These are phyloP conservation scores for Yamadazyma blattariae DNA, from an alignment of 1,139 yeast species.

Conservation along the genomic window DNA sequence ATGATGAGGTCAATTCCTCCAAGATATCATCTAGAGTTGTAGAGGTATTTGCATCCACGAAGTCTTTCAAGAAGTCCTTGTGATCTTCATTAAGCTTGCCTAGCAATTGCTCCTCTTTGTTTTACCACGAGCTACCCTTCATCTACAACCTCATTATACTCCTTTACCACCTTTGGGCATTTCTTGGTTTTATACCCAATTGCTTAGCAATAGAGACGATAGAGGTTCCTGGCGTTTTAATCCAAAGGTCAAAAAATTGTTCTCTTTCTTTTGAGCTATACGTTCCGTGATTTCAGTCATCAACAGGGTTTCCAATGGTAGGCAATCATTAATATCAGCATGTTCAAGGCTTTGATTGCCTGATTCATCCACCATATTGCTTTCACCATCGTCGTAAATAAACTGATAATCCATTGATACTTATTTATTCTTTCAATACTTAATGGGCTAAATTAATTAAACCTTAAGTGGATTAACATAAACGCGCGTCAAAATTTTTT, in stretches of 20 bases:
- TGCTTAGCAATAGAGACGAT: constrained; percentile 8
- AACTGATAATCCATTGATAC: constrained; percentile 5
- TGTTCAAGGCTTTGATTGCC: constrained; percentile 8
- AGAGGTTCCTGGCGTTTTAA: constrained; percentile 9
- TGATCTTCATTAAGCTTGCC: constrained; percentile 9
- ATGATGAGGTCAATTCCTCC: constrained; percentile 1
- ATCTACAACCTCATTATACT: constrained; percentile 8
- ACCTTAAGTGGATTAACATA: too few species aligned
- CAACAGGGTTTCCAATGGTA: constrained; percentile 2
- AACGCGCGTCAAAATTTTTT: too few species aligned
- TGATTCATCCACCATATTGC: constrained; percentile 8
- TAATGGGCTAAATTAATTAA: too few species aligned
- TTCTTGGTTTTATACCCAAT: constrained; percentile 8
- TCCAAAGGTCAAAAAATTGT: constrained; percentile 10
- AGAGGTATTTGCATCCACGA: constrained; percentile 9
- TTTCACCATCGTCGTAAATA: constrained; percentile 8
- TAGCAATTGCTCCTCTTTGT: constrained; percentile 7
- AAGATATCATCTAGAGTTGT: constrained; percentile 9
- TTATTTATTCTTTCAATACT: too few species aligned
- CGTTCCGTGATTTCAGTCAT: neutral
- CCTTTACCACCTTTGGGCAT: constrained; percentile 12
- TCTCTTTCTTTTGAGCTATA: too few species aligned
- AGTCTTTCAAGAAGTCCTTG: constrained; percentile 9
- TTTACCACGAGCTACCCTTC: constrained; percentile 11
- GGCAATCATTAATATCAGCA: constrained; percentile 7